Evolutionary conservation across 768 basidiomycete genomes (phyloP).

Genomic region (Leccinum boreale): DNA sequence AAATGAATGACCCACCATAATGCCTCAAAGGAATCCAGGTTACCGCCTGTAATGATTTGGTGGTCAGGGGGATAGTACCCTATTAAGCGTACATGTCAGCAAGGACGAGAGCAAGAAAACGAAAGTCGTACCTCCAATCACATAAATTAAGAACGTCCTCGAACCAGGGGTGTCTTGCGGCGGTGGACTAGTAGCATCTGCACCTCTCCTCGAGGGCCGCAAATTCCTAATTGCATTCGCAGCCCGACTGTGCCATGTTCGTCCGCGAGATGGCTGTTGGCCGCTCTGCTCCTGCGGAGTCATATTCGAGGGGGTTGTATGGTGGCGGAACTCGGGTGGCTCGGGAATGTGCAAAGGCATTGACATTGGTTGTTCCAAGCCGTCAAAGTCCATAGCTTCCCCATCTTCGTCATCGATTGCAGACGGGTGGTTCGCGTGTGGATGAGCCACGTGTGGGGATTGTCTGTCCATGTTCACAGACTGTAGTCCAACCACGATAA

Average conservation of each 20-base stretch:
- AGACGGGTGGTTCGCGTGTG: slow-evolving; percentile 7
- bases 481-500: slow-evolving; percentile 81
- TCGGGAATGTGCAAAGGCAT: slow-evolving; percentile 28
- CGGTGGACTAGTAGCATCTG: slow-evolving; percentile 20
- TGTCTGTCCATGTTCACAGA: slow-evolving; percentile 55
- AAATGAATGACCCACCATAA: slow-evolving; percentile 50
- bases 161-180: slow-evolving; percentile 21
- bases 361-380: slow-evolving; percentile 23
- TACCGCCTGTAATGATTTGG: slow-evolving; percentile 79
- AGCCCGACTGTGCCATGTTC: slow-evolving; percentile 60
- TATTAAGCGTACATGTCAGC: slow-evolving; percentile 25
- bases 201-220: slow-evolving; percentile 35
- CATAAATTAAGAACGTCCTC: slow-evolving; percentile 85
- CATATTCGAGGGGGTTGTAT: slow-evolving; percentile 9
- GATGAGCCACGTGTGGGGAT: slow-evolving; percentile 20
- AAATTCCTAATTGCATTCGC: slow-evolving; percentile 60
- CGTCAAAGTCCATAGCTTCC: slow-evolving; percentile 27
- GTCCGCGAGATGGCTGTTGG: slow-evolving; percentile 29
- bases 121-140: slow-evolving; percentile 65
- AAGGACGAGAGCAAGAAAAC: neutral
- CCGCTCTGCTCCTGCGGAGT: slow-evolving; percentile 13
- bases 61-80: slow-evolving; percentile 94
- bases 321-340: slow-evolving; percentile 20
- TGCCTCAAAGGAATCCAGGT: slow-evolving; percentile 77
- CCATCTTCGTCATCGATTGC: slow-evolving; percentile 24